These are phyloP conservation scores for Cardamine resedifolia DNA, from an alignment of 345 rosid species.

Conservation along the genomic window DNA sequence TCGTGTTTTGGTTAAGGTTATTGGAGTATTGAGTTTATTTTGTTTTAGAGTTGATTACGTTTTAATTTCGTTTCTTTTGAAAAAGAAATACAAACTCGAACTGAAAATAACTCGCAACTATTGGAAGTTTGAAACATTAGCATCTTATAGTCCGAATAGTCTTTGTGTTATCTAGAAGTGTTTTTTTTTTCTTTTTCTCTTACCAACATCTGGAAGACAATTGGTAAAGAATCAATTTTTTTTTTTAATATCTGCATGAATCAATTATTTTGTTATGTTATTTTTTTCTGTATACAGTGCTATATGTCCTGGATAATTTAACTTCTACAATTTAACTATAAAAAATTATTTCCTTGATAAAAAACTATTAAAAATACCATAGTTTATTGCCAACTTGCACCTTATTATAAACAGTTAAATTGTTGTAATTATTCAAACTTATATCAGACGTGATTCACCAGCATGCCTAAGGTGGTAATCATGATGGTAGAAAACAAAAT, in stretches of 20 bases:
- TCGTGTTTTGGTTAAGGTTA: background rate
- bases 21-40: background rate
- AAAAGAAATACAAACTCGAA: background rate
- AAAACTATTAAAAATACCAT: background rate
- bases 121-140: background rate
- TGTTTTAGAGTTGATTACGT: background rate
- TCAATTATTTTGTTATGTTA: background rate
- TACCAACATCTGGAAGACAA: background rate
- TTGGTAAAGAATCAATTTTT: background rate
- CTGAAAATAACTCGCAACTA: background rate
- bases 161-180: background rate
- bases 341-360: background rate
- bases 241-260: no score
- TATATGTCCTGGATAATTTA: background rate
- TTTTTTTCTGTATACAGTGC: background rate
- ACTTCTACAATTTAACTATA: background rate
- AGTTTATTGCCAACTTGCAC: constrained; percentile 26
- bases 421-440: constrained; percentile 30
- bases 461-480: constrained; percentile 29
- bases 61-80: background rate
- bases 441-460: constrained; percentile 26
- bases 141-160: background rate
- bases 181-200: no score
- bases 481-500: background rate
- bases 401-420: constrained; percentile 18